These are phyloP conservation scores for Atkinsonella texensis DNA, from an alignment of 2,329 filamentous ascomycete species.

Conservation along the genomic window DNA sequence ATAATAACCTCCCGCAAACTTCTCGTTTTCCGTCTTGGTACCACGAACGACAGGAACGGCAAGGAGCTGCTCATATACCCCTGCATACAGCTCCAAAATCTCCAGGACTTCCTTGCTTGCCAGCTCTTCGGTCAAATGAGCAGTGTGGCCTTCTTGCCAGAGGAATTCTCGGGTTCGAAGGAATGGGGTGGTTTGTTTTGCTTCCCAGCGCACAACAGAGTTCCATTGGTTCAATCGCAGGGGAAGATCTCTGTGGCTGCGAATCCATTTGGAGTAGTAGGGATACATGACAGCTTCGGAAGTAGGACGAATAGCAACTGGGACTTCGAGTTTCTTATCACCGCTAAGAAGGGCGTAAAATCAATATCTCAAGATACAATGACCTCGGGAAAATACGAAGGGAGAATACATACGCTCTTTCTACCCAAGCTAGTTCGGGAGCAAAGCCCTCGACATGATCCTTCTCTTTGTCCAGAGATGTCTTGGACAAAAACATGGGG, in stretches of 20 bases:
- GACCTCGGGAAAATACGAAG: too few relatives aligned
- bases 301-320: constrained; percentile 55
- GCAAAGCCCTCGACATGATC: constrained; percentile 98
- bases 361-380: not conserved
- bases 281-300: constrained; percentile 83
- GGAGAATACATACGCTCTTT: constrained; percentile 51
- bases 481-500: constrained; percentile 86
- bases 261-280: constrained; percentile 95
- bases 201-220: constrained; percentile 85
- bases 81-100: constrained; percentile 87
- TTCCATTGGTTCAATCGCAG: constrained; percentile 97
- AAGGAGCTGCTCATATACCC: constrained; percentile 84
- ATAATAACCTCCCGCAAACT: constrained; percentile 93
- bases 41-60: constrained; percentile 92
- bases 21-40: constrained; percentile 93
- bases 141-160: constrained; percentile 93
- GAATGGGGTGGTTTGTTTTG: constrained; percentile 84
- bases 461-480: constrained; percentile 81
- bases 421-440: constrained; percentile 82
- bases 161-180: constrained; percentile 88
- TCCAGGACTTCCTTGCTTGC: constrained; percentile 80
- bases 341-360: constrained; percentile 46
- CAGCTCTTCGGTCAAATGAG: constrained; percentile 72
- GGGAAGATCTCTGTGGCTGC: constrained; percentile 88
- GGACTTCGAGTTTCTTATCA: constrained; percentile 81